phyloP scores from a whole-genome alignment of 2,329 filamentous ascomycete genomes.

The Aspergillus awamori region DNA sequence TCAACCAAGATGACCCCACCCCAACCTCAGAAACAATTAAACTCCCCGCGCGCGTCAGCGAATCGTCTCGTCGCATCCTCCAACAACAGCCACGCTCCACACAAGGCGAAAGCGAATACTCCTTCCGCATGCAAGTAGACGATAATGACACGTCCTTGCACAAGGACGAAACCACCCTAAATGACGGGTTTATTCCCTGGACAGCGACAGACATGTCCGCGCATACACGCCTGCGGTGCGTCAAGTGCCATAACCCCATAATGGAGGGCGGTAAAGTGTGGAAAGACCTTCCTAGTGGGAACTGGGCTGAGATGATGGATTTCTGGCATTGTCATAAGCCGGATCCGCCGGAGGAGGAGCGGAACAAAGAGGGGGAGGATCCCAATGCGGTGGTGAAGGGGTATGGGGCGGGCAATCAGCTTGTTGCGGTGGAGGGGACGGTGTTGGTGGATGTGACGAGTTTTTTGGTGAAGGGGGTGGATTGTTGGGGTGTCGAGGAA shows the following conservation, averaged over 20 bases:
- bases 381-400: constrained; percentile 63
- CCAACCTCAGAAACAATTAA: constrained; percentile 45
- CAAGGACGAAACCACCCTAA: background rate
- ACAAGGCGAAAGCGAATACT: constrained; percentile 41
- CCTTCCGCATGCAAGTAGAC: constrained; percentile 58
- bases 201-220: constrained; percentile 42
- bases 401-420: constrained; percentile 78
- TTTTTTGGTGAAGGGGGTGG: constrained; percentile 69
- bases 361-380: constrained; percentile 41
- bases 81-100: background rate
- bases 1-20: constrained; percentile 21
- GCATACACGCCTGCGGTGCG: constrained; percentile 41
- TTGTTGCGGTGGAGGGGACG: constrained; percentile 66
- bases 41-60: constrained; percentile 48
- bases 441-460: constrained; percentile 82
- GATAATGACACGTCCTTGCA: constrained; percentile 18
- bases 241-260: constrained; percentile 37
- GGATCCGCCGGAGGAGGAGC: constrained; percentile 49
- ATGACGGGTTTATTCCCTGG: constrained; percentile 41
- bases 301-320: constrained; percentile 99
- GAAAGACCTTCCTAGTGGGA: constrained; percentile 94
- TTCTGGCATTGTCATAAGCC: constrained; percentile 99
- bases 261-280: constrained; percentile 54
- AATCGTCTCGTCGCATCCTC: constrained; percentile 30
- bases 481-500: constrained; percentile 58